A percentile compares a stretch with the other conserved stretches of the same genome.
Evolutionary conservation across 768 basidiomycete species (phyloP).

Genomic region (Suillus americanus): DNA sequence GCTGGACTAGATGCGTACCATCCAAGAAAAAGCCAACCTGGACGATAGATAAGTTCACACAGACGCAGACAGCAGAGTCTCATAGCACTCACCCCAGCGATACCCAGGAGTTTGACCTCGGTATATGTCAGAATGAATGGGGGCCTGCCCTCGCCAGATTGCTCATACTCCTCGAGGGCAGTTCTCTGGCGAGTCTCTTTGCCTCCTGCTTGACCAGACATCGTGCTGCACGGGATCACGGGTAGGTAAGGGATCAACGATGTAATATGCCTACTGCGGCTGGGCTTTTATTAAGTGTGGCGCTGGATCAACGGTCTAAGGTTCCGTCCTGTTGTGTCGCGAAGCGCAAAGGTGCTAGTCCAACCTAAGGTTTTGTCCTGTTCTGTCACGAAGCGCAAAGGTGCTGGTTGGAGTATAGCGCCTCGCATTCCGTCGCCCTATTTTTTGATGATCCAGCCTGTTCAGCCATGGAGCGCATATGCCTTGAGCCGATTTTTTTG

Average conservation of each 20-base stretch:
- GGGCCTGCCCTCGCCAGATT: slow-evolving; percentile 29
- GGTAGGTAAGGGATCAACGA: background rate
- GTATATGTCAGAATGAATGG: slow-evolving; percentile 41
- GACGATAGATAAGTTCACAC: background rate
- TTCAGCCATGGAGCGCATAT: too few relatives aligned
- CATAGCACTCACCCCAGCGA: slow-evolving; percentile 50
- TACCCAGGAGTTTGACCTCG: slow-evolving; percentile 60
- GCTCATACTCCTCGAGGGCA: slow-evolving; percentile 28
- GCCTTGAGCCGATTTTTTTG: too few relatives aligned
- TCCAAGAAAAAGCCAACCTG: slow-evolving; percentile 74
- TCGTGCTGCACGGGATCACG: background rate
- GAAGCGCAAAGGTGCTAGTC: too few relatives aligned
- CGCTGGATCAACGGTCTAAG: background rate
- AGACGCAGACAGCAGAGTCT: background rate
- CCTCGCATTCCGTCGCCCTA: too few relatives aligned
- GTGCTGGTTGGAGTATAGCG: too few relatives aligned
- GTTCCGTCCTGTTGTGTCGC: background rate
- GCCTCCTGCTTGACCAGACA: background rate
- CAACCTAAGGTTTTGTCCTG: too few relatives aligned
- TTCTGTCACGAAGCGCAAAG: too few relatives aligned
- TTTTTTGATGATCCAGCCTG: too few relatives aligned
- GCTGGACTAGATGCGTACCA: slow-evolving; percentile 38
- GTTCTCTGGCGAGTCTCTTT: background rate
- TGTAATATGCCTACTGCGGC: background rate
- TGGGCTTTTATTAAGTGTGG: background rate